phyloP scores from a whole-genome alignment of 2,329 filamentous ascomycete species.

The Cryphonectria parasitica region DNA sequence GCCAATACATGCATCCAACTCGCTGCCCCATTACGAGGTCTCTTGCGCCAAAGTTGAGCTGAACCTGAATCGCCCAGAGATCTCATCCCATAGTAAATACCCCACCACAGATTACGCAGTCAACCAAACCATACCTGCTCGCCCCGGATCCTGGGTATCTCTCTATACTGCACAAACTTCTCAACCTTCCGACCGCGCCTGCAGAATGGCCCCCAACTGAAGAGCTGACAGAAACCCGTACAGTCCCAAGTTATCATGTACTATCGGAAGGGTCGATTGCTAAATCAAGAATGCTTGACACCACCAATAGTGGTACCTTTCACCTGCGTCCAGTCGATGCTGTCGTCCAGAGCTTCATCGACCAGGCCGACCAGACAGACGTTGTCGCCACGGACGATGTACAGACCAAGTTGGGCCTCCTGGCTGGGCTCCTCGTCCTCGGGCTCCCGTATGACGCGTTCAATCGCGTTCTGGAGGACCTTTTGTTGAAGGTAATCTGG shows the following conservation, averaged over 20 bases:
- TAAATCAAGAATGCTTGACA: constrained; percentile 70
- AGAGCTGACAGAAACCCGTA: neutral
- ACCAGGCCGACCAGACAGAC: constrained; percentile 89
- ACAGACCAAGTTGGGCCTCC: constrained; percentile 82
- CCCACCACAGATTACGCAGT: neutral
- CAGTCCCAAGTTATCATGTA: neutral
- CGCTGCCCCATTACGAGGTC: constrained; percentile 7
- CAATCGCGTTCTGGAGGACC: constrained; percentile 81
- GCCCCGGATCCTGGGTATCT: constrained; percentile 24
- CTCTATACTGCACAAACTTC: neutral
- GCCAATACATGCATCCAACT: constrained; percentile 24
- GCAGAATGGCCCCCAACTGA: neutral
- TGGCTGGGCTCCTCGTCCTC: constrained; percentile 83
- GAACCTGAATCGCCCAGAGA: constrained; percentile 1
- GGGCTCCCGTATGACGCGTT: constrained; percentile 84
- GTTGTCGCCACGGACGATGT: constrained; percentile 92
- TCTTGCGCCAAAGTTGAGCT: constrained; percentile 11
- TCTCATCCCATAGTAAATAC: neutral
- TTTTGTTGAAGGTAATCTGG: constrained; percentile 35
- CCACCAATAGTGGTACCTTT: constrained; percentile 81
- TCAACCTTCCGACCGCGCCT: neutral
- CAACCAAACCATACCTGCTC: constrained; percentile 9
- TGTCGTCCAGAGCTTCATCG: constrained; percentile 84
- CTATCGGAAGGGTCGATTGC: neutral
- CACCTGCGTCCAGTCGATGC: constrained; percentile 92